Conservation (phyloP, 148 eudicot genomes). For the Suaeda aralocaspica region DNA sequence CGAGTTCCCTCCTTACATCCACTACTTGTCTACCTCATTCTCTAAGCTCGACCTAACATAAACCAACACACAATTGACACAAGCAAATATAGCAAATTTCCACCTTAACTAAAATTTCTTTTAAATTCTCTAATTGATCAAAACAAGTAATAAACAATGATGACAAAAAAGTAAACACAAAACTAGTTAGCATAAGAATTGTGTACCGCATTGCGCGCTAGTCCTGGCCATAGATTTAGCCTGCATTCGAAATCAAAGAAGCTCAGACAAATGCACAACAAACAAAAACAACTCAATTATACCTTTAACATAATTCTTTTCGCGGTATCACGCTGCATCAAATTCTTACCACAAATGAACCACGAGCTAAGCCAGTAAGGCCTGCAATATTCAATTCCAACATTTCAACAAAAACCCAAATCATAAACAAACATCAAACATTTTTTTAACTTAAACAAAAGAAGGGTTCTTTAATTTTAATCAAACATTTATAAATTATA, state of each 20-base stretch:
- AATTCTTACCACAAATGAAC: constrained; percentile 57
- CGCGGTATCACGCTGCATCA: neutral
- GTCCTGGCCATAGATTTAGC: constrained; percentile 50
- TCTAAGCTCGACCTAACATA: too few species aligned
- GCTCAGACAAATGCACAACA: constrained; percentile 7
- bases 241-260: constrained; percentile 35
- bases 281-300: neutral
- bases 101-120: too few species aligned
- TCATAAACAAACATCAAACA: constrained; percentile 7
- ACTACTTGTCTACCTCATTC: too few species aligned
- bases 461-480: too few species aligned
- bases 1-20: too few species aligned
- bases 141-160: neutral
- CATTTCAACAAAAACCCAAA: neutral
- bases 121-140: neutral
- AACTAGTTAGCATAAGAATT: neutral
- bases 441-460: neutral
- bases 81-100: too few species aligned
- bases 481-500: too few species aligned
- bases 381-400: constrained; percentile 29
- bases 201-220: constrained; percentile 55
- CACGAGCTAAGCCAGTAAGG: constrained; percentile 48
- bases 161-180: neutral
- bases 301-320: neutral
- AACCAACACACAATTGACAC: too few species aligned